Evolutionary conservation across 768 basidiomycete species (phyloP).

Genomic region (Leccinum olivaceopallidum): DNA sequence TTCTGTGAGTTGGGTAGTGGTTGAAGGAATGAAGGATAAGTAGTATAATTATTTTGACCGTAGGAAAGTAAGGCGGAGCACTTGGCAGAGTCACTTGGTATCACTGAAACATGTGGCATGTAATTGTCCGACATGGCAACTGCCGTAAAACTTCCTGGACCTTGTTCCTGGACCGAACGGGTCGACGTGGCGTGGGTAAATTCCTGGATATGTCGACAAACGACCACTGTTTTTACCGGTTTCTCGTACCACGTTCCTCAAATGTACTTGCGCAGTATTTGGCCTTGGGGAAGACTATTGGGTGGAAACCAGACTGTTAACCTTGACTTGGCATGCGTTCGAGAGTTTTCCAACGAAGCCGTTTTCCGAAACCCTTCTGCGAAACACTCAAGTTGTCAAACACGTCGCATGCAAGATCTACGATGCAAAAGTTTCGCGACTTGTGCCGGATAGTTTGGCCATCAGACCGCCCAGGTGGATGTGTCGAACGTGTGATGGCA

Average conservation of each 20-base stretch:
- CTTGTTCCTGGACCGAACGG: no score
- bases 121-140: no score
- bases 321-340: conserved; percentile 82
- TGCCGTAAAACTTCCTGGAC: no score
- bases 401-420: conserved; percentile 83
- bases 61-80: no score
- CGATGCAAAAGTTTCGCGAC: conserved; percentile 69
- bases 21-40: not conserved
- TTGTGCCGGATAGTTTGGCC: conserved; percentile 64
- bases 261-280: conserved; percentile 82
- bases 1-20: not conserved
- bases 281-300: conserved; percentile 73
- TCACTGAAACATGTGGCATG: no score
- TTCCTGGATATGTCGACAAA: no score
- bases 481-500: conserved; percentile 72
- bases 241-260: conserved; percentile 52
- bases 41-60: no score
- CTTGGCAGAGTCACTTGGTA: no score
- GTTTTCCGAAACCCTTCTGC: conserved; percentile 85
- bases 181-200: no score
- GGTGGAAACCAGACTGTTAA: conserved; percentile 88
- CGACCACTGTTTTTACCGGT: no score
- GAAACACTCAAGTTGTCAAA: conserved; percentile 81
- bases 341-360: conserved; percentile 86
- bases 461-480: conserved; percentile 61